These are phyloP conservation scores for Populus nigra DNA, from an alignment of 345 rosid species.

Conservation along the genomic window DNA sequence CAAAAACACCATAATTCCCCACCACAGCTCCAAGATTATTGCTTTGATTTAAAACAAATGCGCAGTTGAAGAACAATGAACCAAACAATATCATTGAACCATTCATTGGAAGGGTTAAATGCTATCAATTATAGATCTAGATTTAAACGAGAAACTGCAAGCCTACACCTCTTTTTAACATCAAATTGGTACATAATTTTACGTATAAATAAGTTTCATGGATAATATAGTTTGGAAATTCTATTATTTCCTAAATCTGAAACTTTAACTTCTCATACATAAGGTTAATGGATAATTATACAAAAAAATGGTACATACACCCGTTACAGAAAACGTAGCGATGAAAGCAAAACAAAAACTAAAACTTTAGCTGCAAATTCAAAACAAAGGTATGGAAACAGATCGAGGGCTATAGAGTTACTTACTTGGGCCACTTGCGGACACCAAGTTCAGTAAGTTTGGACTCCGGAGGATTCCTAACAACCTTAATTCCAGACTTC, in stretches of 20 bases:
- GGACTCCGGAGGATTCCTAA: slow-evolving; percentile 70
- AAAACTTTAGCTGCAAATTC: background rate
- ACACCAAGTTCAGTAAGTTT: slow-evolving; percentile 73
- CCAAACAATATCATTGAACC: background rate
- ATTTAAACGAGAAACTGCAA: background rate
- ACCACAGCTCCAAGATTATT: background rate
- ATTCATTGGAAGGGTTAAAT: background rate
- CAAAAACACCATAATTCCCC: background rate
- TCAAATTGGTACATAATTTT: background rate
- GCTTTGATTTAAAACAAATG: background rate
- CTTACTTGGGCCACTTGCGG: slow-evolving; percentile 78
- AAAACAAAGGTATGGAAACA: background rate
- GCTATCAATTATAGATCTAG: background rate
- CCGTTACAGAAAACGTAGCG: too few relatives aligned
- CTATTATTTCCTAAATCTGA: background rate
- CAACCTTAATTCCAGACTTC: slow-evolving; percentile 64
- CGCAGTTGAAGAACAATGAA: background rate
- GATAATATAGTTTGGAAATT: background rate
- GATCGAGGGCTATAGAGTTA: background rate
- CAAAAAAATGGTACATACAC: too few relatives aligned
- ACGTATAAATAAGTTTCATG: background rate
- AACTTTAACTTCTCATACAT: background rate
- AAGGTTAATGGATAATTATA: background rate
- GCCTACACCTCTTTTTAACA: background rate
- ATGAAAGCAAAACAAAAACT: background rate